Evolutionary conservation across 441 rosid species (phyloP).

Genomic region (Populus hybrid): DNA sequence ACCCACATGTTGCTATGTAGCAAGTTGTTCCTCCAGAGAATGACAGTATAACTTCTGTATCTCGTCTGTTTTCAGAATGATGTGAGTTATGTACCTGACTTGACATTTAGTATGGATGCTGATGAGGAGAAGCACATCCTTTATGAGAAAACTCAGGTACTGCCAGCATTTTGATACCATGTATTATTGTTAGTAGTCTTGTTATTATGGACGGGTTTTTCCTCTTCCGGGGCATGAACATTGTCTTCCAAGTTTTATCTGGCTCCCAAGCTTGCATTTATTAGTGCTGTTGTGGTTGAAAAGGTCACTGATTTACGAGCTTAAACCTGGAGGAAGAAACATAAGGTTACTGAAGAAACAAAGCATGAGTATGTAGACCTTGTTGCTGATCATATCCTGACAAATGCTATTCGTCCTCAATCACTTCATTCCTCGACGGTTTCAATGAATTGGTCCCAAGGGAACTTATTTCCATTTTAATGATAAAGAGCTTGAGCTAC

Average conservation of each 20-base stretch:
- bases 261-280: not conserved
- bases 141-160: slow-evolving; percentile 91
- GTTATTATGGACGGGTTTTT: not conserved
- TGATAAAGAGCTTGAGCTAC: slow-evolving; percentile 97
- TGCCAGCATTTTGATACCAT: not conserved
- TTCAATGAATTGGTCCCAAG: slow-evolving; percentile 75
- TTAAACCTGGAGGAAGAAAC: slow-evolving; percentile 95
- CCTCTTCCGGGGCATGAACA: not conserved
- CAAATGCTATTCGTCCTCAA: slow-evolving; percentile 99
- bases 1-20: not conserved
- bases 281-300: slow-evolving; percentile 25
- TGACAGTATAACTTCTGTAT: slow-evolving; percentile 6
- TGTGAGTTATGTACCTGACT: slow-evolving; percentile 76
- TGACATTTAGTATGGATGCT: slow-evolving; percentile 98
- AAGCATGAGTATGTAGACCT: slow-evolving; percentile 97
- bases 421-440: slow-evolving; percentile 86
- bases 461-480: slow-evolving; percentile 85
- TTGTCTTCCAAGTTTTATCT: slow-evolving; percentile 1
- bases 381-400: slow-evolving; percentile 92
- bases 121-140: slow-evolving; percentile 98
- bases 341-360: slow-evolving; percentile 95
- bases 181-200: not conserved
- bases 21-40: not conserved
- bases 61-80: slow-evolving; percentile 64
- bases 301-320: slow-evolving; percentile 98